Percentiles rank a stretch among this genome's conserved stretches.
phyloP scores from a whole-genome alignment of 148 eudicot genomes.

The Drosera capensis region DNA sequence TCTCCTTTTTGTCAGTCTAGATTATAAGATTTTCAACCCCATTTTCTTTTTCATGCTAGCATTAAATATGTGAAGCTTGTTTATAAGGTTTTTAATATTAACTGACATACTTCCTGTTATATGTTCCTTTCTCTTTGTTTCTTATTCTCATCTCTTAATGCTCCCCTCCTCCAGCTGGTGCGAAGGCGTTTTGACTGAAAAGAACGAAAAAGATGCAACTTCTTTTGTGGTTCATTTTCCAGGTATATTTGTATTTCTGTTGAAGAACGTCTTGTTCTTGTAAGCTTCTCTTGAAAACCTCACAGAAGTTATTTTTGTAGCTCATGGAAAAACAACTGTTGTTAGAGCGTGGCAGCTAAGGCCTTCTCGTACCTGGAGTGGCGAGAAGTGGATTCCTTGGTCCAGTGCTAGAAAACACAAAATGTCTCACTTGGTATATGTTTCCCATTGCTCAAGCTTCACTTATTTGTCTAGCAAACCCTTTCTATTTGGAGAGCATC shows the following conservation, averaged over 20 bases:
- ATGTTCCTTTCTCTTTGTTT: neutral
- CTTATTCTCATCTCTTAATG: conserved; percentile 3
- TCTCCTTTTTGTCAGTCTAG: no score
- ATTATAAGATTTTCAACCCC: no score
- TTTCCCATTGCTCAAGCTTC: neutral
- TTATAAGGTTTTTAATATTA: neutral
- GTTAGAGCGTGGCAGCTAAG: conserved; percentile 77
- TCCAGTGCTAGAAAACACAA: conserved; percentile 22
- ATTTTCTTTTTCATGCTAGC: no score
- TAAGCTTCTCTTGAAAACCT: neutral
- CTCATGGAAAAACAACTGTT: conserved; percentile 46
- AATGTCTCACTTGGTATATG: neutral
- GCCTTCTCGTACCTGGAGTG: conserved; percentile 65
- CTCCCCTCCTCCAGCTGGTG: conserved; percentile 59
- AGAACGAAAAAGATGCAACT: conserved; percentile 57
- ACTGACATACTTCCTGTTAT: neutral
- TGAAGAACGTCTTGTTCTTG: neutral
- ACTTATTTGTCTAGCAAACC: no score
- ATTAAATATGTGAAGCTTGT: no score
- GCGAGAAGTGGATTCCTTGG: conserved; percentile 76
- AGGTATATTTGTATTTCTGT: conserved; percentile 26
- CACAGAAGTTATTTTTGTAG: conserved; percentile 13
- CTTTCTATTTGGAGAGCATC: no score
- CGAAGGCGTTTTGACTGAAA: conserved; percentile 77
- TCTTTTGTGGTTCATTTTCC: conserved; percentile 70